Base-by-base conservation (phyloP, 2,329 filamentous ascomycete species). In the Exophiala phaeomuriformis region DNA sequence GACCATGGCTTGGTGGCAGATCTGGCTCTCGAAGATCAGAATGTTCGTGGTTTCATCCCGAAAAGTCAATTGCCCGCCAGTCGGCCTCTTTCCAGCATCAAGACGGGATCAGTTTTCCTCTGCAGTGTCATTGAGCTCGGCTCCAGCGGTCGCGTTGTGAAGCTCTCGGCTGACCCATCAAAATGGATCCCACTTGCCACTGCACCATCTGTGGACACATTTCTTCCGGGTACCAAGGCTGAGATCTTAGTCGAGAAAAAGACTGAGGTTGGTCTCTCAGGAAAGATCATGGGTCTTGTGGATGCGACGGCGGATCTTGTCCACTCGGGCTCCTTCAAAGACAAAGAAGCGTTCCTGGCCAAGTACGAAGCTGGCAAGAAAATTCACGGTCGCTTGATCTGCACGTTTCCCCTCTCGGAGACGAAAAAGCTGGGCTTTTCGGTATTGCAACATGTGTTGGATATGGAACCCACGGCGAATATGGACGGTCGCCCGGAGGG, bases 1-100 rank as follows among this genome's bases (percentile, higher is more conserved):
- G 94, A 98, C 64, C 90, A 95, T 65, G 93, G 93, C 57, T 79
- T 93, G 53, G 81, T 97, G 52, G 95, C 98, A 89, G 89, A 96
- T 63, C 72, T 97, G 36, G 89, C 89, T 12, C 75, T 97, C 4
- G 76, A 83, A 35, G 81, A 83, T 49, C 72, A 77, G 32, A 78
- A 81, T 36, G 68, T 90, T 49, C 84, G 83, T 59, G 93, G 88
- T 2, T 98, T 98, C 71, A 77, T 98, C 65, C 81, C 89, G 3
- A 86, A 85, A 57, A 89, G 86, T 65, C 90, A 96, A 66, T 74
- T 96, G 12, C 86, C 88, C 47, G 67, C 79, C 31, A 76, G 75
- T 42, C 74, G 86, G 12, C 74, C 84, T 3, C 77, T 87, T 58
- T 77, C 83, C 10, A 78, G 80, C 47, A 75, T 96, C 42, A 85